Conservation (phyloP, 768 basidiomycete genomes). For the Lactifluus pinguis region DNA sequence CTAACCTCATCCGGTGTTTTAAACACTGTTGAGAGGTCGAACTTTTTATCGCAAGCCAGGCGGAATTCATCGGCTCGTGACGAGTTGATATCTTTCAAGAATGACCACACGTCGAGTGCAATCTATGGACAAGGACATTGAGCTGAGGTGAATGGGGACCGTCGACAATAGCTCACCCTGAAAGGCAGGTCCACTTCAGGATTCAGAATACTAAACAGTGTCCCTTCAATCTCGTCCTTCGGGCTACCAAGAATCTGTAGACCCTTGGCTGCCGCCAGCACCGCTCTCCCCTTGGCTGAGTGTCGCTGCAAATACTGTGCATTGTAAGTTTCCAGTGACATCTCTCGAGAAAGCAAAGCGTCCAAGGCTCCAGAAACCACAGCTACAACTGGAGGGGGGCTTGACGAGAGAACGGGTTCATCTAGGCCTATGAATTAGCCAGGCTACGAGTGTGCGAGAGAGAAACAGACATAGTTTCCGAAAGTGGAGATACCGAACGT, state of each 20-base stretch:
- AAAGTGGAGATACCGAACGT: conserved; percentile 61
- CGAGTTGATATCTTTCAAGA: conserved; percentile 44
- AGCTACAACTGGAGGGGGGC: conserved; percentile 39
- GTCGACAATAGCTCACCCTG: conserved; percentile 31
- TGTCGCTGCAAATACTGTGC: conserved; percentile 66
- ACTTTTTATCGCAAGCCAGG: conserved; percentile 40
- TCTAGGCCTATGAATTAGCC: conserved; percentile 28
- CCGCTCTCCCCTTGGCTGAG: conserved; percentile 38
- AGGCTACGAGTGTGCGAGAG: background rate
- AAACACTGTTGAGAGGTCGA: conserved; percentile 60
- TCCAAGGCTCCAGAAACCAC: conserved; percentile 41
- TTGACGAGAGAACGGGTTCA: conserved; percentile 34
- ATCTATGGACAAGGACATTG: conserved; percentile 32
- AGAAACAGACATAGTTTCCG: conserved; percentile 39
- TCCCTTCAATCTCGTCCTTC: conserved; percentile 50
- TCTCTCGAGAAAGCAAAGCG: conserved; percentile 45
- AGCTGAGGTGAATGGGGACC: background rate
- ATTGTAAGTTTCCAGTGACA: conserved; percentile 60
- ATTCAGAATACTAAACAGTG: conserved; percentile 41
- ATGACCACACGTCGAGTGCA: conserved; percentile 38
- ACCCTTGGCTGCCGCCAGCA: conserved; percentile 59
- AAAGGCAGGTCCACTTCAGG: conserved; percentile 37
- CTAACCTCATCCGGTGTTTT: conserved; percentile 44
- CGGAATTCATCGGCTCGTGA: conserved; percentile 54
- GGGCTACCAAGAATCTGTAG: conserved; percentile 38